Percentiles rank a stretch among this genome's conserved stretches.
Conservation (phyloP, 1,139 yeast species). For the Suhomyces ambrosiae region DNA sequence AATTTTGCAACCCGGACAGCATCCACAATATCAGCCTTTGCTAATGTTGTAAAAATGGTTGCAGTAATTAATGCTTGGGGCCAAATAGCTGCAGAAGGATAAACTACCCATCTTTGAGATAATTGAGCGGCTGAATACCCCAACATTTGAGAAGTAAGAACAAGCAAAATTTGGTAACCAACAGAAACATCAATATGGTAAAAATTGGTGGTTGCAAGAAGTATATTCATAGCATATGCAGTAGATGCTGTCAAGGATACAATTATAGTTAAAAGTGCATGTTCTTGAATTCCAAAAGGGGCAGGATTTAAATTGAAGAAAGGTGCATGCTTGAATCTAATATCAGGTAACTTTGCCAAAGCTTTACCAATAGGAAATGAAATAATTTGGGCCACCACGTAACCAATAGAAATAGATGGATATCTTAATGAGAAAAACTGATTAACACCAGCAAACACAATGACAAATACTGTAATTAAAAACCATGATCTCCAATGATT, state of each 20-base stretch:
- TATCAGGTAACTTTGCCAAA: constrained; percentile 25
- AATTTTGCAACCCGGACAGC: constrained; percentile 17
- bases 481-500: constrained; percentile 24
- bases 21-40: constrained; percentile 18
- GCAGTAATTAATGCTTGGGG: constrained; percentile 28
- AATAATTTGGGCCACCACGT: constrained; percentile 27
- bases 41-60: constrained; percentile 26
- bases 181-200: constrained; percentile 45
- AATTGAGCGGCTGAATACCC: constrained; percentile 28
- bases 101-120: constrained; percentile 26
- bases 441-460: constrained; percentile 27
- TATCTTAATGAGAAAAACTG: constrained; percentile 27
- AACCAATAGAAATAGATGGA: constrained; percentile 26
- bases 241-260: constrained; percentile 22
- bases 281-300: constrained; percentile 25
- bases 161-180: constrained; percentile 26
- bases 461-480: constrained; percentile 19
- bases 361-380: constrained; percentile 27
- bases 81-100: constrained; percentile 29
- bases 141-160: constrained; percentile 23
- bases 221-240: constrained; percentile 23
- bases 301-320: constrained; percentile 41
- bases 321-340: constrained; percentile 21
- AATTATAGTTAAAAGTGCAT: constrained; percentile 21
- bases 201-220: constrained; percentile 25